Conservation (phyloP, 495 filamentous ascomycete genomes). For the Hypoxylon fragiforme region DNA sequence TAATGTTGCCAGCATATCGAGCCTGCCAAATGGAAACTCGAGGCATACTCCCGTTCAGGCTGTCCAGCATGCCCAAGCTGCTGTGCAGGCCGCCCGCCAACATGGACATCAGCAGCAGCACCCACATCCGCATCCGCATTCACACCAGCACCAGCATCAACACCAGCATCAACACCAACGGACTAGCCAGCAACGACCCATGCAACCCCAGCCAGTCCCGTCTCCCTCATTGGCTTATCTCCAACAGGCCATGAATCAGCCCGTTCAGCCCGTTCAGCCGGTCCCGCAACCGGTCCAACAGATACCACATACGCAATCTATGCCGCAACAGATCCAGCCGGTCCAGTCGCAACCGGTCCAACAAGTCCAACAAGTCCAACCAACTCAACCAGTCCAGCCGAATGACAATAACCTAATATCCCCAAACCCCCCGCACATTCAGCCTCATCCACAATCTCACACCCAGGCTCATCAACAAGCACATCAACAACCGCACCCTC, state of each 20-base stretch:
- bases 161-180: slow-evolving; percentile 34
- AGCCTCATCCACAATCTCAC: slow-evolving; percentile 44
- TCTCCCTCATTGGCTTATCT: slow-evolving; percentile 33
- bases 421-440: slow-evolving; percentile 36
- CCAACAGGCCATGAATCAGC: slow-evolving; percentile 40
- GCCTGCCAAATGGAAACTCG: slow-evolving; percentile 41
- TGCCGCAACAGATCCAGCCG: slow-evolving; percentile 38
- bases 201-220: slow-evolving; percentile 34
- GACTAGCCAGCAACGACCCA: slow-evolving; percentile 25
- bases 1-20: slow-evolving; percentile 40
- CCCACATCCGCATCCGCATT: no score
- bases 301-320: slow-evolving; percentile 37
- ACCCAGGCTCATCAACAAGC: slow-evolving; percentile 35
- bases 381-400: slow-evolving; percentile 39
- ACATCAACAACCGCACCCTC: slow-evolving; percentile 43
- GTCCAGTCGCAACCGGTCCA: slow-evolving; percentile 39
- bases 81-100: slow-evolving; percentile 40
- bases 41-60: slow-evolving; percentile 41
- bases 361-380: slow-evolving; percentile 28
- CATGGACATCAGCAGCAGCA: slow-evolving; percentile 35
- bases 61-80: slow-evolving; percentile 45
- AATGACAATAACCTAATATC: slow-evolving; percentile 36
- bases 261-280: slow-evolving; percentile 37
- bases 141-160: slow-evolving; percentile 19
- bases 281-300: slow-evolving; percentile 36